Evolutionary conservation across 345 rosid species (phyloP).

Genomic region (Viola odorata): DNA sequence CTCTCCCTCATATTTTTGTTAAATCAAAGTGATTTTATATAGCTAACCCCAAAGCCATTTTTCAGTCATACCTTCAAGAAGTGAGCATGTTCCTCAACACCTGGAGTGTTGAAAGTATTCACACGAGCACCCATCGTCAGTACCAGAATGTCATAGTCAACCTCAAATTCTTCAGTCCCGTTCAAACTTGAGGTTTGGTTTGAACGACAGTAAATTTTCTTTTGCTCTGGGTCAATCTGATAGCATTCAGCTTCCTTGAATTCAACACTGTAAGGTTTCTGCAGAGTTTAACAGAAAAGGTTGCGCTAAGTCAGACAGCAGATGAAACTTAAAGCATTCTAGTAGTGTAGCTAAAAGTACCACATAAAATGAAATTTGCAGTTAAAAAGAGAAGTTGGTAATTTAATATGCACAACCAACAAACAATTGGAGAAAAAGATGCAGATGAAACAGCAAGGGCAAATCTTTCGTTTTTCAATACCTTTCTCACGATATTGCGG

Average conservation of each 20-base stretch:
- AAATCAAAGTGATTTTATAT: not conserved
- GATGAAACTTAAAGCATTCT: not conserved
- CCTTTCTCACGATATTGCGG: not conserved
- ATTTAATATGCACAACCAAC: not conserved
- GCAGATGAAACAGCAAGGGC: not conserved
- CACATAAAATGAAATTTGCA: not conserved
- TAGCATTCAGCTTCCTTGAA: conserved; percentile 13
- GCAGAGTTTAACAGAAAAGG: not conserved
- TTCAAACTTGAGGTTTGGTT: not conserved
- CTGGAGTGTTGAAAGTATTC: conserved; percentile 80
- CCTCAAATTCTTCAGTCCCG: conserved; percentile 41
- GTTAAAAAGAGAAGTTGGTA: not conserved
- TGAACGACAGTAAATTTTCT: conserved; percentile 6
- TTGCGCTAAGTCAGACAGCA: not conserved
- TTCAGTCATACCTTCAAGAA: conserved; percentile 48
- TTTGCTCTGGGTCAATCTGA: conserved; percentile 6
- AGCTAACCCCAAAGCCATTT: not conserved
- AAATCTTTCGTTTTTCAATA: not conserved
- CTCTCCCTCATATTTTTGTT: no score
- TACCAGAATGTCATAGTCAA: conserved; percentile 65
- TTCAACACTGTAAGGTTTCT: conserved; percentile 5
- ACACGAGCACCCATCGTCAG: conserved; percentile 68
- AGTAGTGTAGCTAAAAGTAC: not conserved
- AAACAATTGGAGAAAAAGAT: not conserved
- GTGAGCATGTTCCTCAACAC: conserved; percentile 65